Evolutionary conservation across 371 early-diverging fungal species (phyloP).

Genomic region (Capillidium heterosporum): DNA sequence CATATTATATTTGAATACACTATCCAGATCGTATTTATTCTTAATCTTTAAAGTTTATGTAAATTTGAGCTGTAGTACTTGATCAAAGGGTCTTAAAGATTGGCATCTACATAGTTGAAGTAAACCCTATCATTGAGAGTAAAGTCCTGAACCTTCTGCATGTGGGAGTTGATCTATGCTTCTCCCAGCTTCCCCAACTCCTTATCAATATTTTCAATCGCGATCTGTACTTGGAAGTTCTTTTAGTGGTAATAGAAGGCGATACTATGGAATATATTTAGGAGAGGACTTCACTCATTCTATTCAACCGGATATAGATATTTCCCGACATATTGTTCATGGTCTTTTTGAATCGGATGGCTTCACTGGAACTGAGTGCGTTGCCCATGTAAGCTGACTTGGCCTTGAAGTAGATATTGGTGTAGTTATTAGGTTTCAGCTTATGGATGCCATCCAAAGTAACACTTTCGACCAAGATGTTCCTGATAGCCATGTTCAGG

Average conservation of each 20-base stretch:
- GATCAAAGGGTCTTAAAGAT: background rate
- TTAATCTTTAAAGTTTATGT: conserved; percentile 14
- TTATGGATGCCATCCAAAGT: background rate
- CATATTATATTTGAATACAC: conserved; percentile 17
- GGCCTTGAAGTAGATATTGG: background rate
- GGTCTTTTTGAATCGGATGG: background rate
- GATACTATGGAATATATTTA: background rate
- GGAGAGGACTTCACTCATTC: background rate
- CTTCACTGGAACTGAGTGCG: background rate
- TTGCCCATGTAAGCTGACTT: background rate
- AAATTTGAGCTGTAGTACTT: conserved; percentile 16
- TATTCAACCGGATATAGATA: background rate
- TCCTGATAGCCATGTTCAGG: too few species aligned
- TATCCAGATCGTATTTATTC: conserved; percentile 13
- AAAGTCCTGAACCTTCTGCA: too few species aligned
- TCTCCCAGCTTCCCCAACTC: too few species aligned
- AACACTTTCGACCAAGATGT: too few species aligned
- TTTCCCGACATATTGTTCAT: background rate
- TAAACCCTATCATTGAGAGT: background rate
- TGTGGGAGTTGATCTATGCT: too few species aligned
- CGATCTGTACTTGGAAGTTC: too few species aligned
- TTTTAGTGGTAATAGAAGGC: background rate
- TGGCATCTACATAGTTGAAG: background rate
- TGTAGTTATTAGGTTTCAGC: background rate
- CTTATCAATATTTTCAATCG: too few species aligned